These are phyloP conservation scores for Yamadazyma nakazawae DNA, from an alignment of 805 yeast genomes.

Conservation along the genomic window DNA sequence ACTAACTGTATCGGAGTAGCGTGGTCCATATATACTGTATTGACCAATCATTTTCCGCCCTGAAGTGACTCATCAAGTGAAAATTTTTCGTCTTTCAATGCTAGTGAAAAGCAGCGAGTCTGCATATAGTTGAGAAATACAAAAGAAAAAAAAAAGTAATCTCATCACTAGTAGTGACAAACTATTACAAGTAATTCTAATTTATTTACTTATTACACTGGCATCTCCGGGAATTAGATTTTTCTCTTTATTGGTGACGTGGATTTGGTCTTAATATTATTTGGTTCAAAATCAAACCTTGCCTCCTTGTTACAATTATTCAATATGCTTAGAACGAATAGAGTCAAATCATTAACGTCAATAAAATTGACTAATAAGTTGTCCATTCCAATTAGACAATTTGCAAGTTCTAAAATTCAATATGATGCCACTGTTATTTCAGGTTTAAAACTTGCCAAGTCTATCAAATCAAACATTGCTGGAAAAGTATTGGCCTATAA, in stretches of 20 bases:
- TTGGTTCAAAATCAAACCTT: background rate
- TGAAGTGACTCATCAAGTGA: constrained; percentile 8
- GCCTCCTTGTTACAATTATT: background rate
- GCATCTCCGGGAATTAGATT: background rate
- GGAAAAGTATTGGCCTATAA: constrained; percentile 38
- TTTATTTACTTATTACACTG: background rate
- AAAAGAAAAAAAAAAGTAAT: background rate
- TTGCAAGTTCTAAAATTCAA: background rate
- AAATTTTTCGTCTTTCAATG: constrained; percentile 2
- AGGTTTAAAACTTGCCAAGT: constrained; percentile 40
- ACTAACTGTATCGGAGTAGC: background rate
- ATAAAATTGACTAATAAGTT: background rate
- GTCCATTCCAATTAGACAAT: background rate
- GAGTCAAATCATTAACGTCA: constrained; percentile 6
- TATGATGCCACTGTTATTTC: constrained; percentile 38
- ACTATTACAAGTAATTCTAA: background rate
- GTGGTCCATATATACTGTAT: background rate
- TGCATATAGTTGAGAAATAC: constrained; percentile 3
- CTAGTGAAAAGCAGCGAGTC: background rate
- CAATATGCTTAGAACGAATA: constrained; percentile 3
- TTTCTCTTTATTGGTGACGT: background rate
- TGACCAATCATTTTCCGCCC: constrained; percentile 3
- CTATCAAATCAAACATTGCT: constrained; percentile 36
- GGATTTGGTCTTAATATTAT: background rate
- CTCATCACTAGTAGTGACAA: constrained; percentile 3